Evolutionary conservation across 139 green algal species (phyloP).

Genomic region (Tetradesmus lagerheimii): DNA sequence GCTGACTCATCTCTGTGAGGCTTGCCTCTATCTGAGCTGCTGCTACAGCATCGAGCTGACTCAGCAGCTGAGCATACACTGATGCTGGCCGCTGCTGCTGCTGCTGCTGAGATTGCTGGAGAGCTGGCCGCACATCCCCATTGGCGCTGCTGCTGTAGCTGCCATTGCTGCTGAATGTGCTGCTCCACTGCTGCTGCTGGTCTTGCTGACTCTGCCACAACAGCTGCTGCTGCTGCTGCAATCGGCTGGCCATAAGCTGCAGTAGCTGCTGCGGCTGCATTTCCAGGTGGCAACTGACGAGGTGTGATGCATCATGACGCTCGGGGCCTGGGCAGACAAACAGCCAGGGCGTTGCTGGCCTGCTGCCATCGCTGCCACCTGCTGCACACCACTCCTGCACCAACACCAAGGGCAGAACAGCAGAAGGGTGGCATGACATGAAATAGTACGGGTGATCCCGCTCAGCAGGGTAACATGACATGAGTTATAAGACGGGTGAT

Average conservation of each 20-base stretch:
- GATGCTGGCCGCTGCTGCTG: conserved; percentile 34
- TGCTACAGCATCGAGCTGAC: conserved; percentile 25
- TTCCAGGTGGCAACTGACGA: conserved; percentile 73
- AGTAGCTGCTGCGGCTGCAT: conserved; percentile 59
- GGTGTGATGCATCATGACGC: conserved; percentile 86
- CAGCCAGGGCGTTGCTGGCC: conserved; percentile 51
- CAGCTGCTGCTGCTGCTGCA: conserved; percentile 41
- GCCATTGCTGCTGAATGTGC: not conserved
- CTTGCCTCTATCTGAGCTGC: conserved; percentile 34
- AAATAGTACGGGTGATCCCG: too few relatives aligned
- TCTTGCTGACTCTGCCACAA: conserved; percentile 31
- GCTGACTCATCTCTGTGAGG: conserved; percentile 41
- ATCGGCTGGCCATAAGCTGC: conserved; percentile 5
- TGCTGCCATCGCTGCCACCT: not conserved
- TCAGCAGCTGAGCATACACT: conserved; percentile 22
- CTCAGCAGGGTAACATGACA: too few relatives aligned
- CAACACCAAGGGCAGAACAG: too few relatives aligned
- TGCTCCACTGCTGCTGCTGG: conserved; percentile 46
- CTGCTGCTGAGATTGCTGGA: not conserved
- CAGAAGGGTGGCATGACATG: too few relatives aligned
- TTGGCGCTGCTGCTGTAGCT: not conserved
- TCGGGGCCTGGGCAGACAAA: conserved; percentile 48
- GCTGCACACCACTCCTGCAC: conserved; percentile 66
- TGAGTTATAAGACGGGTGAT: too few relatives aligned
- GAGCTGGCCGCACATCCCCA: not conserved